phyloP scores from a whole-genome alignment of 139 green algal genomes.

The Chlamydomonas sp. region DNA sequence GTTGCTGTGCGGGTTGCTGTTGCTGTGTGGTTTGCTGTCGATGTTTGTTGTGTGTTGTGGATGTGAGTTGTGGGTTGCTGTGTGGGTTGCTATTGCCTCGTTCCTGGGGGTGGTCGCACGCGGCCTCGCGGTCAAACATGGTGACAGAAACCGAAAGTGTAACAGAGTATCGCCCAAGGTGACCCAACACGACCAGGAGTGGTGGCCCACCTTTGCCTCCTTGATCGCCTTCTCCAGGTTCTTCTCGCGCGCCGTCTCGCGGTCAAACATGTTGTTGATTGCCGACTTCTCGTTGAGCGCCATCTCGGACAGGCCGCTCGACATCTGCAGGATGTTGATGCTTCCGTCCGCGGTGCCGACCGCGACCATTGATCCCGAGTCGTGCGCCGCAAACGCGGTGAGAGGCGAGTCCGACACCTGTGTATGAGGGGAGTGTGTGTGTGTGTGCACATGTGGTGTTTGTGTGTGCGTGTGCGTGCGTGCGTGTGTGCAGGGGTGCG shows the following conservation, averaged over 20 bases:
- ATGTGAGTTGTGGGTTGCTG: not conserved
- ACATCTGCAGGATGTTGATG: conserved; percentile 66
- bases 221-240: conserved; percentile 86
- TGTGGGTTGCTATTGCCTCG: not conserved
- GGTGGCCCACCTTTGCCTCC: conserved; percentile 80
- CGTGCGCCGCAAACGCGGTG: conserved; percentile 58
- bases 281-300: conserved; percentile 73
- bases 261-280: conserved; percentile 64
- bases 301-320: conserved; percentile 55
- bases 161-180: not conserved
- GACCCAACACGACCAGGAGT: too few relatives aligned
- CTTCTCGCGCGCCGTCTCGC: conserved; percentile 71
- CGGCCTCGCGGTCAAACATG: not conserved
- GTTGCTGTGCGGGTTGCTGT: too few relatives aligned
- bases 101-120: not conserved
- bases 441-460: too few relatives aligned
- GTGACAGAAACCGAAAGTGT: not conserved
- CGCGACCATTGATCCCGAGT: conserved; percentile 51
- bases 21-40: too few relatives aligned
- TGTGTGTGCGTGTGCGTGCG: too few relatives aligned
- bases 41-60: conserved; percentile 17
- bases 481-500: too few relatives aligned
- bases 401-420: conserved; percentile 28
- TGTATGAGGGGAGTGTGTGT: too few relatives aligned
- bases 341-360: conserved; percentile 65